Evolutionary conservation across 2,329 filamentous ascomycete genomes (phyloP).

Genomic region (Hawksworthiomyces lignivorus): DNA sequence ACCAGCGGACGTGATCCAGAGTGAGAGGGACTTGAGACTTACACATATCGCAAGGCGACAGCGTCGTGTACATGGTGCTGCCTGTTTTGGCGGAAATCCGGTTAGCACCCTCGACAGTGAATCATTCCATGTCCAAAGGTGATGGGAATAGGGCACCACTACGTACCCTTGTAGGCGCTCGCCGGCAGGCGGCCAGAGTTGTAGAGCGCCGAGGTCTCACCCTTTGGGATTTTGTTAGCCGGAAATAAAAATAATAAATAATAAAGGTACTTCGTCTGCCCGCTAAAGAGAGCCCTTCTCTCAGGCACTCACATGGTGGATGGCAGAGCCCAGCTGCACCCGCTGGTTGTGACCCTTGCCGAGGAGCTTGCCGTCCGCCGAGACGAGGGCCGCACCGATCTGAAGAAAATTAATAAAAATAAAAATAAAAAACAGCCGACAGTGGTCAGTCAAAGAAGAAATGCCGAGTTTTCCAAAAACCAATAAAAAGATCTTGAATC

Average conservation of each 20-base stretch:
- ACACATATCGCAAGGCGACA: slow-evolving; percentile 77
- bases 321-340: slow-evolving; percentile 63
- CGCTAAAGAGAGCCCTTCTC: too few species aligned
- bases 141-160: too few species aligned
- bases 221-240: too few species aligned
- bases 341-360: slow-evolving; percentile 70
- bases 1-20: too few species aligned
- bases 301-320: slow-evolving; percentile 59
- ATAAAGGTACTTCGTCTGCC: too few species aligned
- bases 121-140: too few species aligned
- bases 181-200: slow-evolving; percentile 66
- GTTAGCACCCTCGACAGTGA: too few species aligned
- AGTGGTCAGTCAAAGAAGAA: not conserved
- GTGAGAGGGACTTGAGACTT: slow-evolving; percentile 11
- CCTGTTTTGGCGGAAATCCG: too few species aligned
- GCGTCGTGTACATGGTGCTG: slow-evolving; percentile 75
- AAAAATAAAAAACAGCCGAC: too few species aligned
- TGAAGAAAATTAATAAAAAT: slow-evolving; percentile 15
- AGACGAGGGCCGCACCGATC: slow-evolving; percentile 54
- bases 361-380: slow-evolving; percentile 60
- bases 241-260: too few species aligned
- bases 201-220: slow-evolving; percentile 68
- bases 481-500: too few species aligned
- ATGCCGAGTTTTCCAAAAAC: too few species aligned
- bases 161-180: slow-evolving; percentile 50